Conservation (phyloP, 345 rosid genomes). For the Pistacia integerrima region DNA sequence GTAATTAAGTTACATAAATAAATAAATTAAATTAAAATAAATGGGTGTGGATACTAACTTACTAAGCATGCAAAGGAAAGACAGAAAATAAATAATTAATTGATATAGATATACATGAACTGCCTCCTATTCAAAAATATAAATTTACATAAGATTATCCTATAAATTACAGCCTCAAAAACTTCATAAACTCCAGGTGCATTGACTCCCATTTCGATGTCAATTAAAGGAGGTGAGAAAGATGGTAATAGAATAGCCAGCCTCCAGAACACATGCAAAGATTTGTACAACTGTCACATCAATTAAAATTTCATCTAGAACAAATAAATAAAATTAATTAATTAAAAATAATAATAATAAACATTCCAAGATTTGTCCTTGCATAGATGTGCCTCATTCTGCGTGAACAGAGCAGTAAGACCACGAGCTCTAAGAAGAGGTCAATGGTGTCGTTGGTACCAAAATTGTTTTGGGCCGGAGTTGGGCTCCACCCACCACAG, state of each 20-base stretch:
- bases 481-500: conserved; percentile 56
- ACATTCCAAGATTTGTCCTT: no score
- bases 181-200: no score
- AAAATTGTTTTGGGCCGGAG: conserved; percentile 26
- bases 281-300: no score
- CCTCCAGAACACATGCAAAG: background rate
- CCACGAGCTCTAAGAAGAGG: conserved; percentile 63
- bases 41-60: background rate
- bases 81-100: background rate
- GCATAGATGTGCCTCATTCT: conserved; percentile 54
- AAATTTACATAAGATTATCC: background rate
- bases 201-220: background rate
- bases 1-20: background rate
- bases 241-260: background rate
- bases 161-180: background rate
- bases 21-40: background rate
- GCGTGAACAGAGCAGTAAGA: conserved; percentile 51
- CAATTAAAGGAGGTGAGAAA: background rate
- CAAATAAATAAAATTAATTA: no score
- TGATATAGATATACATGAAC: background rate
- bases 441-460: conserved; percentile 67
- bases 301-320: background rate
- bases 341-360: no score
- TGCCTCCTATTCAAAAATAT: no score
- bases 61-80: background rate